phyloP scores from a whole-genome alignment of 2,329 filamentous ascomycete genomes.

The Fusarium mundagurra region DNA sequence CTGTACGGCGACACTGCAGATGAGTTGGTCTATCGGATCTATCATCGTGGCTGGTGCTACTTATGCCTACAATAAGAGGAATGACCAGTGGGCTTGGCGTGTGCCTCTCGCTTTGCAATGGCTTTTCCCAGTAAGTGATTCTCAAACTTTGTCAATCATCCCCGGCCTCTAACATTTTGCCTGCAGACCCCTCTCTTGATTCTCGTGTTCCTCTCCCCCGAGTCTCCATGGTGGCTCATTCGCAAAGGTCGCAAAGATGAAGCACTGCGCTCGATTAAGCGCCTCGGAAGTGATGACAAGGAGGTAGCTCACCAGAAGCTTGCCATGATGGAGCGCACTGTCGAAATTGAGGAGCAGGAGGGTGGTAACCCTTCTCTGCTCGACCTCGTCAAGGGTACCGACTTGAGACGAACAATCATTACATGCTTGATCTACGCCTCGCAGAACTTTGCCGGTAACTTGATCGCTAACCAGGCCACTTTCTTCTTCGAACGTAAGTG shows the following conservation, averaged over 20 bases:
- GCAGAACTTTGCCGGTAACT: constrained; percentile 68
- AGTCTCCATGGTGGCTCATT: constrained; percentile 65
- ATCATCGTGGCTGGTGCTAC: constrained; percentile 69
- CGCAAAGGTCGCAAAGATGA: constrained; percentile 56
- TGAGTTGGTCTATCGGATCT: constrained; percentile 70
- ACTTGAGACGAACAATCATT: constrained; percentile 64
- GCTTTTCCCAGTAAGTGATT: constrained; percentile 58
- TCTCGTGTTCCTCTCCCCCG: constrained; percentile 60
- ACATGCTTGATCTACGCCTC: constrained; percentile 66
- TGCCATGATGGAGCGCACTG: constrained; percentile 66
- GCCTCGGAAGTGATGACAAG: constrained; percentile 52
- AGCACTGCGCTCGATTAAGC: constrained; percentile 56
- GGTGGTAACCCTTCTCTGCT: constrained; percentile 56
- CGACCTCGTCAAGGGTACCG: constrained; percentile 64
- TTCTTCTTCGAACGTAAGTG: constrained; percentile 62
- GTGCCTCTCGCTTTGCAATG: constrained; percentile 66
- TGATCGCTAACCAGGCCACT: constrained; percentile 69
- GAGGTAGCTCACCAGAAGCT: constrained; percentile 50
- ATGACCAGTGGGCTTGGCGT: constrained; percentile 39
- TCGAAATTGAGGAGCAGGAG: constrained; percentile 58
- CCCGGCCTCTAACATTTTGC: not conserved
- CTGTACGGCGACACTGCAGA: constrained; percentile 68
- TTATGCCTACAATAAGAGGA: constrained; percentile 57
- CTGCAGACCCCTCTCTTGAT: constrained; percentile 58
- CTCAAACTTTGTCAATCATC: not conserved